Evolutionary conservation across 805 yeast species (phyloP), one percentile per base, ranked within the genome.

Genomic region (Metschnikowia henanensis): DNA sequence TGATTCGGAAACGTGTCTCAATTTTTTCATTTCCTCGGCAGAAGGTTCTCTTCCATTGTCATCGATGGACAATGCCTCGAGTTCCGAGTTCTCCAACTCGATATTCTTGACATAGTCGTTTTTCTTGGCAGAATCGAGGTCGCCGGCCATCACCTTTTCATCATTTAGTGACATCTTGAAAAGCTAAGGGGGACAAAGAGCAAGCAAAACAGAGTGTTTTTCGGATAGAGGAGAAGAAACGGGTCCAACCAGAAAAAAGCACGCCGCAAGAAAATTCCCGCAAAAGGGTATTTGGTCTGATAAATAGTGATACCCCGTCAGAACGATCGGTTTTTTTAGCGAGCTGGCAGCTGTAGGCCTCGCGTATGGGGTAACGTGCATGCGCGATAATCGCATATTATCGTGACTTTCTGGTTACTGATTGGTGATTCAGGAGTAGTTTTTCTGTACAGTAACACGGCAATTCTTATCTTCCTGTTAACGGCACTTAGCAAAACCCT

Each of bases 1-100:
- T 9, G 46, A 52, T 51, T 76, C 84, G 4, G 79, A 57, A 17
- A 80, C 78, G 50, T 75, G 80, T 49, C 78, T 70, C 43, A 80
- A 71, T 12, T 77, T 75, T 35, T 59, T 66, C 55, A 76, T 54
- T 53, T 80, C 85, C 46, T 76, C 77, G 2, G 65, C 76, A 21
- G 86, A 81, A 46, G 86, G 75, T 35, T 60, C 59, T 55, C 73
- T 58, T 19, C 71, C 74, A 25, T 68, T 70, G 32, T 63, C 70
- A 9, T 30, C 33, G 21, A 34, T 8, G 18, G 50, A 43, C 36
- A 43, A 26, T 12, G 41, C 45, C 34, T 50, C 54, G 33, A 50
- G 33, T 16, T 43, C 51, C 13, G 22, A 23, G 39, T 18, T 28
- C 19, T 41, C 32, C 10, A 20, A 17, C 16, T 22, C 23, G 16